These are phyloP conservation scores for Vanrija sp. DNA, from an alignment of 1,284 basidiomycete species.

Conservation along the genomic window DNA sequence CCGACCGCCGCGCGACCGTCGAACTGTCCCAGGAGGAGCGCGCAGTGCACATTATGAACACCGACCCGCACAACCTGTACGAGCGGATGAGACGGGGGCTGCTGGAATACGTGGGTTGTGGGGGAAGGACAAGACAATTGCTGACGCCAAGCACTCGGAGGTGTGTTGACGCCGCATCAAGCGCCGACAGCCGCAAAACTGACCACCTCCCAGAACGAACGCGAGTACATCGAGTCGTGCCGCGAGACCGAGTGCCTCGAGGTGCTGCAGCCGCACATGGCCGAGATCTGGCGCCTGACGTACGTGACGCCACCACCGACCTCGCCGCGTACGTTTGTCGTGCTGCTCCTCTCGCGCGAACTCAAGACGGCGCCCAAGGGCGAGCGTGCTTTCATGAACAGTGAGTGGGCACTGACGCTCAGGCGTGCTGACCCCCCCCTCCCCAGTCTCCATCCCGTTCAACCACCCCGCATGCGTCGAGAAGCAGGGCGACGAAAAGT, in stretches of 20 bases:
- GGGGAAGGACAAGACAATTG: neutral
- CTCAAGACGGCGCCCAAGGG: slow-evolving; percentile 28
- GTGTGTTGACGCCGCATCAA: neutral
- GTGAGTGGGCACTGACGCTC: slow-evolving; percentile 11
- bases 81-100: slow-evolving; percentile 43
- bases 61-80: slow-evolving; percentile 29
- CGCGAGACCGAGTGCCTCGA: slow-evolving; percentile 43
- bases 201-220: slow-evolving; percentile 13
- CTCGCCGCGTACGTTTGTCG: slow-evolving; percentile 44
- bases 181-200: too few species aligned
- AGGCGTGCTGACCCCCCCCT: slow-evolving; percentile 3
- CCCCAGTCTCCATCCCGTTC: slow-evolving; percentile 42
- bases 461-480: slow-evolving; percentile 37
- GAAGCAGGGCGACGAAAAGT: slow-evolving; percentile 38
- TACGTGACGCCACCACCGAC: slow-evolving; percentile 46
- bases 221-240: slow-evolving; percentile 43
- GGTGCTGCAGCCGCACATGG: slow-evolving; percentile 38
- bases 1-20: slow-evolving; percentile 4
- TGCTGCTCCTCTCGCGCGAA: slow-evolving; percentile 38
- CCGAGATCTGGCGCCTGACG: slow-evolving; percentile 47
- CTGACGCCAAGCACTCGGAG: slow-evolving; percentile 1
- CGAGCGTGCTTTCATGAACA: slow-evolving; percentile 42
- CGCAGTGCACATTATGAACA: slow-evolving; percentile 29
- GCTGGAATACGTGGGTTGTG: slow-evolving; percentile 34
- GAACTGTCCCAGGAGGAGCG: slow-evolving; percentile 22